These are phyloP conservation scores for Nothophaeocryptopus gaeumannii DNA, from an alignment of 2,329 filamentous ascomycete genomes.

Conservation along the genomic window DNA sequence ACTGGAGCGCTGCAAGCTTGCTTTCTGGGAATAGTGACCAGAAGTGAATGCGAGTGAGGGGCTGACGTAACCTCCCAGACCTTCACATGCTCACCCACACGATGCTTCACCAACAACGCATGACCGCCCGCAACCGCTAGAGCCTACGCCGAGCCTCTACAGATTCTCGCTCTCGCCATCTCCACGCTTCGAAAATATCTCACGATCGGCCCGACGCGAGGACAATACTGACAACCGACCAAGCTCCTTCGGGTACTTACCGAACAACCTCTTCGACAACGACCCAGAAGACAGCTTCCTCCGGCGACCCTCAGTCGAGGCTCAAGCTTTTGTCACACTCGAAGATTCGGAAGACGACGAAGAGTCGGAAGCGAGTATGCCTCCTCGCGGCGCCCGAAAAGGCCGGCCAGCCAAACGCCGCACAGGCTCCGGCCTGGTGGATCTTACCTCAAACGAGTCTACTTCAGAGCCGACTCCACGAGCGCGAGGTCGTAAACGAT, in stretches of 20 bases:
- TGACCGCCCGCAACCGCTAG: too few relatives aligned
- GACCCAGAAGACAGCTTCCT: background rate
- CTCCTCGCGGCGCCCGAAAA: background rate
- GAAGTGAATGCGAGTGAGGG: too few relatives aligned
- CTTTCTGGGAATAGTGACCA: too few relatives aligned
- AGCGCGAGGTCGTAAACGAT: slow-evolving; percentile 14
- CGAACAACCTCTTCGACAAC: background rate
- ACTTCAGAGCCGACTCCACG: slow-evolving; percentile 6
- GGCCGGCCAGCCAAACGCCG: background rate
- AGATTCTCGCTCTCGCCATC: too few relatives aligned
- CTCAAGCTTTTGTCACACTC: slow-evolving; percentile 22
- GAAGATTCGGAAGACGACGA: slow-evolving; percentile 15
- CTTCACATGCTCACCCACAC: slow-evolving; percentile 1
- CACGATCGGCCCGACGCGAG: too few relatives aligned
- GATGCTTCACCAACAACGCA: background rate
- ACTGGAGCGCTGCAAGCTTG: too few relatives aligned
- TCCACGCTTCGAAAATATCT: too few relatives aligned
- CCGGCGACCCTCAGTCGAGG: slow-evolving; percentile 1
- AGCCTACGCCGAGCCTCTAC: too few relatives aligned
- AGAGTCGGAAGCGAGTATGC: slow-evolving; percentile 10
- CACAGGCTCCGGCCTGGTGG: slow-evolving; percentile 13
- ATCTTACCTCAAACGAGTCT: slow-evolving; percentile 13
- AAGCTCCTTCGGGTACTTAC: too few relatives aligned
- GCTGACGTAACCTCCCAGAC: too few relatives aligned
- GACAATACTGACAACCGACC: too few relatives aligned